Conservation (phyloP, 257 asterid genomes). For the Solanum bulbocastanum region DNA sequence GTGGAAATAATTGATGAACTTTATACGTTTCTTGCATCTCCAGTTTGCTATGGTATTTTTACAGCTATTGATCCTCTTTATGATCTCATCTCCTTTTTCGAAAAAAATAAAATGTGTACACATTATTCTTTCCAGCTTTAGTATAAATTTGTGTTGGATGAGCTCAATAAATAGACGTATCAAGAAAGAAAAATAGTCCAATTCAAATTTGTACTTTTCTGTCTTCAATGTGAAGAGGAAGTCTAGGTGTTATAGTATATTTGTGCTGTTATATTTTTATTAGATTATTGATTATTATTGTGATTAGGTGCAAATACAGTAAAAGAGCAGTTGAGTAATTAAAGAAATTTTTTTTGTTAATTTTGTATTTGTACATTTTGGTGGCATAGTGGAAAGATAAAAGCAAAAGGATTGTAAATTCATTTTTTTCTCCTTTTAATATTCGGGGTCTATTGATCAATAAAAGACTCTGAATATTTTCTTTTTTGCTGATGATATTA, state of each 20-base stretch:
- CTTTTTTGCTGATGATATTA: neutral
- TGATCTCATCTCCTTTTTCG: neutral
- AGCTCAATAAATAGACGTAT: neutral
- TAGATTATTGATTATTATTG: neutral
- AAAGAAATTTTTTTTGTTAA: neutral
- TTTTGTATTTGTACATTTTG: neutral
- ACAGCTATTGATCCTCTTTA: neutral
- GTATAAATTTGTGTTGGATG: neutral
- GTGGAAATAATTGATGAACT: neutral
- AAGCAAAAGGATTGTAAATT: neutral
- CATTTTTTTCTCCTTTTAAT: neutral
- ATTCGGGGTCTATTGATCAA: neutral
- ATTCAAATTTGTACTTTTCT: neutral
- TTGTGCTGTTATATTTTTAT: neutral
- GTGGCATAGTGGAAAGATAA: neutral
- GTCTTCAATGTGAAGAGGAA: neutral
- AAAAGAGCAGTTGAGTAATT: neutral
- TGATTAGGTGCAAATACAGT: neutral
- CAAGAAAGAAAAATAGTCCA: neutral
- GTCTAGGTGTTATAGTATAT: neutral
- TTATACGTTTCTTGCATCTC: slow-evolving; percentile 7
- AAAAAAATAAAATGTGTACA: neutral
- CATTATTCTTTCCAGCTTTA: no score
- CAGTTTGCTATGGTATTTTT: slow-evolving; percentile 2
- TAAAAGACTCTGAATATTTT: neutral